phyloP scores from a whole-genome alignment of 1,284 basidiomycete species.

The Gomphus sp. region DNA sequence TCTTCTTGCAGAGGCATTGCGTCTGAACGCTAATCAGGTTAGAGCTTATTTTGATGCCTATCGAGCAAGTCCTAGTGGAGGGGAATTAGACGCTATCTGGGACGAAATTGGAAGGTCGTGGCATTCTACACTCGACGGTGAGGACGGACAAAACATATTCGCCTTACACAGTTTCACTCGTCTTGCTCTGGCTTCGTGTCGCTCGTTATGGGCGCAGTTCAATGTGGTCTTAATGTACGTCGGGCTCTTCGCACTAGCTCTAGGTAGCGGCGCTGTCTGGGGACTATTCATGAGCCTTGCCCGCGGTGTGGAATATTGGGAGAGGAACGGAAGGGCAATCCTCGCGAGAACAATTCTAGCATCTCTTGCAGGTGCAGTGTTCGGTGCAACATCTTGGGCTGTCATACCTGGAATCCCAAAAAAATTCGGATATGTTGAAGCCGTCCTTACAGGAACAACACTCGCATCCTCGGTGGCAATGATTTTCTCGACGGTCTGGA shows the following conservation, averaged over 20 bases:
- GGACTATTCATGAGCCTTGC: constrained; percentile 38
- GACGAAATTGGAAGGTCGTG: constrained; percentile 38
- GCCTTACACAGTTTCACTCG: constrained; percentile 49
- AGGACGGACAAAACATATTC: background rate
- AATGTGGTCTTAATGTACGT: constrained; percentile 68
- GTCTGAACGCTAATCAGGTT: constrained; percentile 74
- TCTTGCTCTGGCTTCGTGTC: constrained; percentile 61
- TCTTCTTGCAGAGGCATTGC: constrained; percentile 52
- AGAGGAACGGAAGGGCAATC: constrained; percentile 4
- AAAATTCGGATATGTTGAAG: background rate
- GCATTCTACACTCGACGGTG: constrained; percentile 15
- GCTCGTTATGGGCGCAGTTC: constrained; percentile 93
- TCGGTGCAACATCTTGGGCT: background rate
- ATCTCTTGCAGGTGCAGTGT: constrained; percentile 32
- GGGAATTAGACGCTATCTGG: constrained; percentile 65
- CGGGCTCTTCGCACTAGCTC: constrained; percentile 46
- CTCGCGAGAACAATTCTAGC: constrained; percentile 17
- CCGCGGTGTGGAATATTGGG: background rate
- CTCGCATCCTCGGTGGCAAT: background rate
- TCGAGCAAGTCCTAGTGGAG: constrained; percentile 54
- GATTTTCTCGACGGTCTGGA: background rate
- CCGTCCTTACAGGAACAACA: background rate
- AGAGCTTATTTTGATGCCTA: constrained; percentile 73
- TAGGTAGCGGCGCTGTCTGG: constrained; percentile 39
- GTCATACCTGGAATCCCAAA: background rate